phyloP scores from a whole-genome alignment of 2,329 filamentous ascomycete species.

The Malbranchea cinnamomea region DNA sequence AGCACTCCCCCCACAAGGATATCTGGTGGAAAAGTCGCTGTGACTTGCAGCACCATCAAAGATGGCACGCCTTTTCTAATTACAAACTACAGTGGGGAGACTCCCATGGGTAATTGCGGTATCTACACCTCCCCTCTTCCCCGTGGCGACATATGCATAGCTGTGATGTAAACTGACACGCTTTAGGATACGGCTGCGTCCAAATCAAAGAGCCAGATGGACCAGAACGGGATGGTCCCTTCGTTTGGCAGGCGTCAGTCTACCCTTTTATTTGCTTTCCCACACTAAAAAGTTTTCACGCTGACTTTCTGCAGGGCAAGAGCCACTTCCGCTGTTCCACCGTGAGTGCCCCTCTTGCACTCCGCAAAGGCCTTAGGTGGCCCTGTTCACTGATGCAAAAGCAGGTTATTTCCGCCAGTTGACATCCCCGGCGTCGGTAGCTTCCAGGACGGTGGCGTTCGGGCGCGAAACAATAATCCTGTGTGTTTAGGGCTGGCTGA shows the following conservation, averaged over 20 bases:
- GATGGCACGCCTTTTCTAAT: slow-evolving; percentile 3
- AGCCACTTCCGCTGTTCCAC: slow-evolving; percentile 2
- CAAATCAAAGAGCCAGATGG: not conserved
- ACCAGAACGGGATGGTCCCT: too few relatives aligned
- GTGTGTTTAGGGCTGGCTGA: slow-evolving; percentile 1
- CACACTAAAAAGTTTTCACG: too few relatives aligned
- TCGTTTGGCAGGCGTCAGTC: slow-evolving; percentile 6
- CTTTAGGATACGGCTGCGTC: slow-evolving; percentile 3
- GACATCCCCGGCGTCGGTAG: slow-evolving; percentile 1
- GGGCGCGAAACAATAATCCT: slow-evolving; percentile 1
- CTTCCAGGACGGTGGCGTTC: slow-evolving; percentile 1
- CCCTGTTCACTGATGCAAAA: not conserved
- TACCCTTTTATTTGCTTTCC: not conserved
- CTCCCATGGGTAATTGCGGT: not conserved
- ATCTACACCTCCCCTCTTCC: slow-evolving; percentile 1
- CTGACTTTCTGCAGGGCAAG: not conserved
- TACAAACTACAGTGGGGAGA: slow-evolving; percentile 5
- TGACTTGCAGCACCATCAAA: slow-evolving; percentile 1
- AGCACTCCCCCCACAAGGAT: slow-evolving; percentile 1
- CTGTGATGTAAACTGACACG: too few relatives aligned
- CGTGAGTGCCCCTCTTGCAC: not conserved
- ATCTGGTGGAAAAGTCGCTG: slow-evolving; percentile 3
- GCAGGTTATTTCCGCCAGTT: slow-evolving; percentile 1
- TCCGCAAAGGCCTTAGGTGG: not conserved
- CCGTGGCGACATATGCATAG: too few relatives aligned